Evolutionary conservation across 2,329 filamentous ascomycete genomes (phyloP), one percentile per base, ranked within the genome.

Genomic region (Trichoderma cornu-damae): DNA sequence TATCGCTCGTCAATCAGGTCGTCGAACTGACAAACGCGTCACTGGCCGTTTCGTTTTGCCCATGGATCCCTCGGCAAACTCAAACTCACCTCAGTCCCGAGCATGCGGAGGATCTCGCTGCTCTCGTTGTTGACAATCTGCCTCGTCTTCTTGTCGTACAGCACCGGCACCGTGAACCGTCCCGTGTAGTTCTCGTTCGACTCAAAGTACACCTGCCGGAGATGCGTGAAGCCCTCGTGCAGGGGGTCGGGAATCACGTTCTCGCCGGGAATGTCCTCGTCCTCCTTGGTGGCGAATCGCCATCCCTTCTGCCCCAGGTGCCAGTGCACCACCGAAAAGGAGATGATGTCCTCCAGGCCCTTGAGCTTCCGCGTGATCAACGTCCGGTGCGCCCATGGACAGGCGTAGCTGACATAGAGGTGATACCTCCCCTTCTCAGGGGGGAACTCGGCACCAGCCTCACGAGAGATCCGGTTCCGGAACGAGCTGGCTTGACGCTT

Each of bases 331-430:
- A 83, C 84, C 0, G 90, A 94, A 64, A 78, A 83, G 18, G 81
- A 79, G 64, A 99, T 86, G 63, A 94, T 81, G 57, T 95, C 87
- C 66, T 97, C 89, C 0, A 99, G 80, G 0, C 93, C 94, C 77
- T 97, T 99, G 67, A 99, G 81, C 70, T 90, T 87, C 59, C 93
- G 83, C 2, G 89, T 88, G 64, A 97, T 96, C 63, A 97, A 79
- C 0, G 90, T 87, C 42, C 94, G 86, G 68, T 90, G 90, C 4
- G 93, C 86, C 92, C 92, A 96, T 3, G 92, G 92, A 73, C 92
- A 96, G 6, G 92, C 92, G 73, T 96, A 96, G 67, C 88, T 93
- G 64, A 96, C 87, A 70, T 93, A 99, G 65, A 99, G 84, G 74
- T 99, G 94, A 72, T 99, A 99, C 57, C 94, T 82, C 53, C 82